These are phyloP conservation scores for Cylindrotheca fusiformis DNA, from an alignment of 108 stramenopile genomes.

Conservation along the genomic window DNA sequence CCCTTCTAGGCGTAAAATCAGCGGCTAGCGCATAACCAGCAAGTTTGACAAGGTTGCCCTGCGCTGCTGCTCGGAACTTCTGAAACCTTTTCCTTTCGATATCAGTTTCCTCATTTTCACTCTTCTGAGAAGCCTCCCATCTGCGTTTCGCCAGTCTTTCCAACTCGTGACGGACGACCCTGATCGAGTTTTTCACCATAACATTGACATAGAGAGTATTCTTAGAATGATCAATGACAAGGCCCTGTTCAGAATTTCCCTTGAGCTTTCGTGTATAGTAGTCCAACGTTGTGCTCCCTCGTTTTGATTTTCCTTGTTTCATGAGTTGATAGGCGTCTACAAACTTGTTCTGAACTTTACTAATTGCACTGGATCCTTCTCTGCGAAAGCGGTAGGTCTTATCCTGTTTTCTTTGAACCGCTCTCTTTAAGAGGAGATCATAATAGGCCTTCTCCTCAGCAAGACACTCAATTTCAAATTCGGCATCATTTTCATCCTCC, in stretches of 20 bases:
- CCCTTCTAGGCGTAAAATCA: constrained; percentile 61
- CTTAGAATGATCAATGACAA: constrained; percentile 36
- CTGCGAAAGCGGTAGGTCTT: constrained; percentile 34
- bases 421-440: constrained; percentile 41
- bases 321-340: constrained; percentile 71
- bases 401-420: constrained; percentile 36
- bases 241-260: constrained; percentile 23
- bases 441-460: constrained; percentile 69
- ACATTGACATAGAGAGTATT: constrained; percentile 76
- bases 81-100: constrained; percentile 38
- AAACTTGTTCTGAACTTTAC: constrained; percentile 61
- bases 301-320: constrained; percentile 62
- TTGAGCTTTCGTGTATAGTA: constrained; percentile 45
- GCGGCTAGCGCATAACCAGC: constrained; percentile 67
- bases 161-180: constrained; percentile 71
- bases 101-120: constrained; percentile 13
- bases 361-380: constrained; percentile 42
- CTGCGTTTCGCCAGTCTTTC: constrained; percentile 67
- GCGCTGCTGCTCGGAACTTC: constrained; percentile 62
- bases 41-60: constrained; percentile 63
- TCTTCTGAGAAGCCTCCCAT: constrained; percentile 52
- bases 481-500: constrained; percentile 48
- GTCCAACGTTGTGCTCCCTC: constrained; percentile 19
- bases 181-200: constrained; percentile 73
- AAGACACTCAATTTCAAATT: constrained; percentile 47